Percentiles rank a stretch among this genome's conserved stretches.
Conservation (phyloP, 345 rosid genomes). For the Raphanus raphanistrum region DNA sequence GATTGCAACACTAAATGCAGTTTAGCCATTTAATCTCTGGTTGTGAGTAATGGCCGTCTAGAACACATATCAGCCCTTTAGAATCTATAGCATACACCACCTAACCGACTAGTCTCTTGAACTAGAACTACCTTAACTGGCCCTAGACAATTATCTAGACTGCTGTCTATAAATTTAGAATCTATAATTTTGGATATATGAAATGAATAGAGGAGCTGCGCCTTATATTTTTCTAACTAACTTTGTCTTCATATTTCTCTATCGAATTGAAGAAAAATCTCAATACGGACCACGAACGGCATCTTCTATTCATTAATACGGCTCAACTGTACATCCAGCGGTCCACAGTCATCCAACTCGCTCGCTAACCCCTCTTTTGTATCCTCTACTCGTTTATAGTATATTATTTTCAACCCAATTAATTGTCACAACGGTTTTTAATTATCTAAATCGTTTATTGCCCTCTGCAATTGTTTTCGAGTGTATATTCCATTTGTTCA, state of each 20-base stretch:
- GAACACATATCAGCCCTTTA: not conserved
- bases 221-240: conserved; percentile 24
- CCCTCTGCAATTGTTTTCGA: conserved; percentile 11
- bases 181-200: not conserved
- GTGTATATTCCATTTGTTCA: conserved; percentile 1
- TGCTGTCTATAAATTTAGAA: no score
- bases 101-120: not conserved
- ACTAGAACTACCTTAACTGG: not conserved
- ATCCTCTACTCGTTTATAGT: not conserved
- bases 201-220: conserved; percentile 19
- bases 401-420: conserved; percentile 15
- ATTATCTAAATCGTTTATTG: conserved; percentile 30
- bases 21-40: not conserved
- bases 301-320: conserved; percentile 8
- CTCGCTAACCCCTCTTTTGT: not conserved
- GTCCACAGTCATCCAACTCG: not conserved
- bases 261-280: conserved; percentile 28
- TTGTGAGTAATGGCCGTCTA: not conserved
- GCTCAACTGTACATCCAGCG: conserved; percentile 33
- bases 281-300: conserved; percentile 27
- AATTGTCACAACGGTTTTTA: conserved; percentile 19
- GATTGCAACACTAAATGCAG: not conserved
- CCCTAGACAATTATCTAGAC: no score
- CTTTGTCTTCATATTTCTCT: conserved; percentile 13
- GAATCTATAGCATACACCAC: not conserved